phyloP scores from a whole-genome alignment of 306 rosid genomes.

The Vigna angularis region DNA sequence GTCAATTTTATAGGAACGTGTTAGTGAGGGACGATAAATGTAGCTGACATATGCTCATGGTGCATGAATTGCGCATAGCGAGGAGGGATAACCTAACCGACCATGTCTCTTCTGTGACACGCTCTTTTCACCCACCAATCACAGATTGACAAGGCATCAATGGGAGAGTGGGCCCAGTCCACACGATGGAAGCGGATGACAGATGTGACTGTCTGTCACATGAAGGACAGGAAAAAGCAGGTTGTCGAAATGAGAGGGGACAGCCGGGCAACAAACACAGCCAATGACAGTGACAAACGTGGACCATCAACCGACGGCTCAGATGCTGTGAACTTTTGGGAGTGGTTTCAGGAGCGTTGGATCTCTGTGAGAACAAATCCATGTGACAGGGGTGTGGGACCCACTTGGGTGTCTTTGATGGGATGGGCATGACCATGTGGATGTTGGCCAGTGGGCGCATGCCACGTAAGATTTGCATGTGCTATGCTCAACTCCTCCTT shows the following conservation, averaged over 20 bases:
- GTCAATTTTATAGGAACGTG: conserved; percentile 49
- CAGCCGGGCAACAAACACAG: conserved; percentile 54
- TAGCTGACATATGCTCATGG: conserved; percentile 44
- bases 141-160: conserved; percentile 24
- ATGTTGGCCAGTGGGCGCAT: conserved; percentile 15
- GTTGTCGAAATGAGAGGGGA: conserved; percentile 52
- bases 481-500: not conserved
- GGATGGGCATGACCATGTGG: conserved; percentile 54
- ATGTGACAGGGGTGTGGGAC: conserved; percentile 58
- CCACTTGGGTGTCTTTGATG: conserved; percentile 58
- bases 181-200: conserved; percentile 32
- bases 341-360: conserved; percentile 51
- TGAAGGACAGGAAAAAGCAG: conserved; percentile 49
- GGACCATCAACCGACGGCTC: conserved; percentile 57
- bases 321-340: conserved; percentile 38
- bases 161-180: not conserved
- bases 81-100: conserved; percentile 32
- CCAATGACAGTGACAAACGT: conserved; percentile 44
- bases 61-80: conserved; percentile 48
- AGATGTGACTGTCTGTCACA: conserved; percentile 44
- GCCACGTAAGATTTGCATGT: conserved; percentile 48
- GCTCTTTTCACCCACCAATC: conserved; percentile 54
- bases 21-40: conserved; percentile 29
- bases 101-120: conserved; percentile 33
- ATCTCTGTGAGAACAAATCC: conserved; percentile 47